A percentile compares a stretch with the other conserved stretches of the same genome.
phyloP scores from a whole-genome alignment of 208 protist species.

The Trypanosoma mega region DNA sequence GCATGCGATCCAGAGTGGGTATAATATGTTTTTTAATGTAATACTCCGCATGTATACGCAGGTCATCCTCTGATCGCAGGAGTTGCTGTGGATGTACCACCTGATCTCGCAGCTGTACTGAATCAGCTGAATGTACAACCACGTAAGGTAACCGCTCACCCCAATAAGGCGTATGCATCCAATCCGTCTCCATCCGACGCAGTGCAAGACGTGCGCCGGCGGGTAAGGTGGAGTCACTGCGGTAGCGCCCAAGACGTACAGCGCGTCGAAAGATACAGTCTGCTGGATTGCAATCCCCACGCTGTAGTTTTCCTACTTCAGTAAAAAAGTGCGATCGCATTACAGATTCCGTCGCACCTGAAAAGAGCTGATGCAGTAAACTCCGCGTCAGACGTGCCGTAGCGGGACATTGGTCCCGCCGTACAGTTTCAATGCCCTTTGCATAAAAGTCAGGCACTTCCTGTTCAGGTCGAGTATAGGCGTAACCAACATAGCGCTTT shows the following conservation, averaged over 20 bases:
- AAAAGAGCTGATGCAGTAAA: conserved; percentile 59
- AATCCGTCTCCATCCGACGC: conserved; percentile 57
- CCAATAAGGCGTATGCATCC: conserved; percentile 61
- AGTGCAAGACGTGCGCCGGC: conserved; percentile 62
- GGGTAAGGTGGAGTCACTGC: conserved; percentile 39
- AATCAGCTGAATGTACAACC: conserved; percentile 41
- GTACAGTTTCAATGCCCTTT: conserved; percentile 98
- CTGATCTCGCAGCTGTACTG: conserved; percentile 45
- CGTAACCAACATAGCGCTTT: conserved; percentile 99
- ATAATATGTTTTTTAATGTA: conserved; percentile 81
- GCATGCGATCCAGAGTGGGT: conserved; percentile 75
- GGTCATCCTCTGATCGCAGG: conserved; percentile 29
- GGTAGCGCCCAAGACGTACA: conserved; percentile 74
- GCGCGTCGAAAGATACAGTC: conserved; percentile 77
- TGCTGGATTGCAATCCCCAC: conserved; percentile 45
- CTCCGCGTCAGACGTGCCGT: conserved; percentile 40
- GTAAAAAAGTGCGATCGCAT: conserved; percentile 35
- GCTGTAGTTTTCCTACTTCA: conserved; percentile 48
- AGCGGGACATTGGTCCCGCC: conserved; percentile 98
- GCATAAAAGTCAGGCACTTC: conserved; percentile 96
- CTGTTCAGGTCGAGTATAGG: conserved; percentile 95
- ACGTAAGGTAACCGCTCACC: conserved; percentile 79
- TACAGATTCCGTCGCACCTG: conserved; percentile 24
- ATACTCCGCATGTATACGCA: conserved; percentile 61
- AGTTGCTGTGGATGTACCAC: conserved; percentile 62